phyloP scores from a whole-genome alignment of 1,139 yeast species.

The Protomyces arabidopsidicola region DNA sequence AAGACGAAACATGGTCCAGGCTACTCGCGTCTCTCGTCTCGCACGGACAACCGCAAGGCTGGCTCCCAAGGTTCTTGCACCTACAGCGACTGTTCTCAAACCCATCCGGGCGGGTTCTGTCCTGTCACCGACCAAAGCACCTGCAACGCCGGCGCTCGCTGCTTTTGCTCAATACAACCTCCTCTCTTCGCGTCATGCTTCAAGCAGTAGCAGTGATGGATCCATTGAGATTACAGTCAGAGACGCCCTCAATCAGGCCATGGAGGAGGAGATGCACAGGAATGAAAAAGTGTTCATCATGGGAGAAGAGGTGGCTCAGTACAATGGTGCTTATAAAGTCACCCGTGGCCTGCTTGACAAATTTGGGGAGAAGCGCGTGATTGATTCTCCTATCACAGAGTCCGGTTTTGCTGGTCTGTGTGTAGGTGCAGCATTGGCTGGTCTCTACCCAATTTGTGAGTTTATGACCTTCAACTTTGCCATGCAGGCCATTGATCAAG shows the following conservation, averaged over 20 bases:
- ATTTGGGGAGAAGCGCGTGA: constrained; percentile 92
- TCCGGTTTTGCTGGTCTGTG: constrained; percentile 98
- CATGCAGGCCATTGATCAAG: constrained; percentile 97
- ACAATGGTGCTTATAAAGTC: constrained; percentile 97
- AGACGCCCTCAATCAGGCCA: constrained; percentile 91
- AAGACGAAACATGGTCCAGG: constrained; percentile 6
- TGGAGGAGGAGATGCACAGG: constrained; percentile 95
- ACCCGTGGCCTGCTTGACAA: constrained; percentile 93
- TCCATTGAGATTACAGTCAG: constrained; percentile 71
- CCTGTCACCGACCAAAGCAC: not conserved
- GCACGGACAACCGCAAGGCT: constrained; percentile 7
- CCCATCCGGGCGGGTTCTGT: not conserved
- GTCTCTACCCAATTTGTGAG: constrained; percentile 94
- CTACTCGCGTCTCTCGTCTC: constrained; percentile 10
- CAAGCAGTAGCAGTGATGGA: constrained; percentile 16
- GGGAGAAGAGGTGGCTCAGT: constrained; percentile 99
- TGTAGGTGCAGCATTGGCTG: constrained; percentile 96
- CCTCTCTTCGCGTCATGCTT: constrained; percentile 11
- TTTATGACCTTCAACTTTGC: constrained; percentile 99
- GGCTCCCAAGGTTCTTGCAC: constrained; percentile 15
- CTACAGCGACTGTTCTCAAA: constrained; percentile 7
- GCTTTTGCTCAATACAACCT: constrained; percentile 17
- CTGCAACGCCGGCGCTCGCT: constrained; percentile 1
- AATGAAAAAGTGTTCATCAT: constrained; percentile 90
- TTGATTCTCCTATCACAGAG: constrained; percentile 98